phyloP scores from a whole-genome alignment of 176 grass and related monocot genomes.

The Phoenix dactylifera region DNA sequence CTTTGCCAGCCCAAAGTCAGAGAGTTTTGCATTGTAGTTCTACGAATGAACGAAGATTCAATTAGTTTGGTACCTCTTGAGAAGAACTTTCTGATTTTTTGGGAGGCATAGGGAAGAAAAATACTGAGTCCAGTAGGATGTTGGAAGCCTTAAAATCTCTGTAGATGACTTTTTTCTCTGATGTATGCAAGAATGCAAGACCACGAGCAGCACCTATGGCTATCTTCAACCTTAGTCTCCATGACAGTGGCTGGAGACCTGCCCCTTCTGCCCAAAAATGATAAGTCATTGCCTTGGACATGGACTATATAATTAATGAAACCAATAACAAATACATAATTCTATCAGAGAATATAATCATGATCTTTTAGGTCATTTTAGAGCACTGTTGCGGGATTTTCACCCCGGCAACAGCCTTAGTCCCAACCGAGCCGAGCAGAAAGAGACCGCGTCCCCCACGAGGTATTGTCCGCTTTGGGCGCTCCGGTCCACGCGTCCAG shows the following conservation, averaged over 20 bases:
- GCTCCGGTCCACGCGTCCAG: too few species aligned
- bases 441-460: too few species aligned
- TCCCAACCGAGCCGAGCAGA: too few species aligned
- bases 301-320: constrained; percentile 5
- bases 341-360: too few species aligned
- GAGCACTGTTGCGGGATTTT: too few species aligned
- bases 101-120: neutral
- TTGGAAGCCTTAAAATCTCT: constrained; percentile 51
- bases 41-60: neutral
- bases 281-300: neutral
- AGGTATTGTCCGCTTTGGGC: too few species aligned
- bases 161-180: constrained; percentile 42
- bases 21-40: constrained; percentile 70
- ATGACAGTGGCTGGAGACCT: constrained; percentile 27
- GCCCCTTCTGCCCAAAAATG: constrained; percentile 17
- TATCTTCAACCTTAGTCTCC: constrained; percentile 35
- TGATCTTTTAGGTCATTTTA: too few species aligned
- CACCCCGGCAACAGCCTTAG: too few species aligned
- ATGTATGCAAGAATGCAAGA: constrained; percentile 37
- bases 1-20: constrained; percentile 92
- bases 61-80: neutral
- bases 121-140: constrained; percentile 40
- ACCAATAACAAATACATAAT: constrained; percentile 4
- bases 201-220: constrained; percentile 46
- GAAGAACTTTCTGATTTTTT: neutral